Base-by-base conservation (phyloP, 768 basidiomycete genomes). In the Suillus alpinus region DNA sequence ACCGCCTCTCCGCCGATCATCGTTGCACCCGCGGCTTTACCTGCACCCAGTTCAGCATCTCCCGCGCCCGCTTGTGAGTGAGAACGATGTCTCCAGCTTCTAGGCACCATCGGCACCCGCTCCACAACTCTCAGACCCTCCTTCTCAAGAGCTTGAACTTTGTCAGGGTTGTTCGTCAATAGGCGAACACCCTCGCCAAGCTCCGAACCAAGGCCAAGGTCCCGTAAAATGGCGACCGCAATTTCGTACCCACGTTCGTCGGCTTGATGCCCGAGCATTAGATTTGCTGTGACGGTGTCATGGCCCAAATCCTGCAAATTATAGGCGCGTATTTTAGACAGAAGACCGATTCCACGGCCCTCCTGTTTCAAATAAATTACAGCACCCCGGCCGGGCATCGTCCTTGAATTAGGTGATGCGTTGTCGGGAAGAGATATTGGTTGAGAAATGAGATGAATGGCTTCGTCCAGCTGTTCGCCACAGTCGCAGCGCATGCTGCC, bases 401-500 rank as follows among this genome's bases (percentile, higher is more conserved):
- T 74, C 18, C 71, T 66, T 41, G 73, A 65, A 57, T 75, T 66
- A 12, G 75, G 59, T 12, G 77, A 65, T 9, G 80, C 77, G 12
- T 60, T 26, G 12, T 59, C 6, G 6, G 59, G 40, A 60, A 86
- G 69, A 16, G 77, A 71, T 67, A 89, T 81, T 49, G 92, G 86
- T 71, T 85, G 82, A 14, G 89, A 87, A 67, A 98, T 94, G 67
- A 88, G 87, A 12, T 93, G 85, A 63, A 98, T 87, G n/a, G 97
- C 94, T 72, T 98, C 96, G 75, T 98, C 95, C 4, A 99, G 82
- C 73, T 99, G 97, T 75, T 98, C 95, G 14, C 97, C 97, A 70
- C 97, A 99, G 73, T 99, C 97, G 71, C 97, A 99, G 36, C 97
- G 89, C 91, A 97, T 95, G 80, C 94, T 88, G 31, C 97, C 97